These are phyloP conservation scores for Fusarium decemcellulare DNA, from an alignment of 2,329 filamentous ascomycete species.

Conservation along the genomic window DNA sequence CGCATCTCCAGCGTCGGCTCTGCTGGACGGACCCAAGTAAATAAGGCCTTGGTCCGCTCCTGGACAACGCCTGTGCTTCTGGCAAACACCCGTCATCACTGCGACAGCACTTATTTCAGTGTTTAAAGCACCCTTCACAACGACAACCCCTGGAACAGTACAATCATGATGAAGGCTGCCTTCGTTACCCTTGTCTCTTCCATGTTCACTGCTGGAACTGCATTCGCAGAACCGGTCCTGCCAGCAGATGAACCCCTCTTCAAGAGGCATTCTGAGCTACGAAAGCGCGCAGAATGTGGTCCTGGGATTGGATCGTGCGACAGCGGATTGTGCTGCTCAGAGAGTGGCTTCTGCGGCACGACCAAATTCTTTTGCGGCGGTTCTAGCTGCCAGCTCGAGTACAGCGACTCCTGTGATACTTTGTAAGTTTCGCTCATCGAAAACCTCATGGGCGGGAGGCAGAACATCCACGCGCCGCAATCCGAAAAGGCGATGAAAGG, in stretches of 20 bases:
- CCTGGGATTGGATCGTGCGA: constrained; percentile 53
- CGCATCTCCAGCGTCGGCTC: not conserved
- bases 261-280: constrained; percentile 29
- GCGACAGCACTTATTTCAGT: constrained; percentile 2
- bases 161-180: constrained; percentile 36
- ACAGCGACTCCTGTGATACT: constrained; percentile 58
- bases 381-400: constrained; percentile 56
- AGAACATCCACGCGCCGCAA: not conserved
- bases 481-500: not conserved
- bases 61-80: constrained; percentile 13
- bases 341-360: constrained; percentile 55
- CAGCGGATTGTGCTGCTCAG: constrained; percentile 54
- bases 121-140: too few relatives aligned
- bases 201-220: constrained; percentile 33
- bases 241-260: constrained; percentile 29
- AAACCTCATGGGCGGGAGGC: not conserved
- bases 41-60: constrained; percentile 40
- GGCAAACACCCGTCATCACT: constrained; percentile 17
- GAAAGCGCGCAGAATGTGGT: constrained; percentile 50
- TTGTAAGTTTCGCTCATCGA: constrained; percentile 51
- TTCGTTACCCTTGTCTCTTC: constrained; percentile 32
- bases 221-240: constrained; percentile 37
- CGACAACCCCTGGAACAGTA: too few relatives aligned
- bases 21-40: constrained; percentile 26
- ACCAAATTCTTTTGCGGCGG: constrained; percentile 53